Evolutionary conservation across 2,329 filamentous ascomycete species (phyloP).

Genomic region (Dothiorella sarmentorum): DNA sequence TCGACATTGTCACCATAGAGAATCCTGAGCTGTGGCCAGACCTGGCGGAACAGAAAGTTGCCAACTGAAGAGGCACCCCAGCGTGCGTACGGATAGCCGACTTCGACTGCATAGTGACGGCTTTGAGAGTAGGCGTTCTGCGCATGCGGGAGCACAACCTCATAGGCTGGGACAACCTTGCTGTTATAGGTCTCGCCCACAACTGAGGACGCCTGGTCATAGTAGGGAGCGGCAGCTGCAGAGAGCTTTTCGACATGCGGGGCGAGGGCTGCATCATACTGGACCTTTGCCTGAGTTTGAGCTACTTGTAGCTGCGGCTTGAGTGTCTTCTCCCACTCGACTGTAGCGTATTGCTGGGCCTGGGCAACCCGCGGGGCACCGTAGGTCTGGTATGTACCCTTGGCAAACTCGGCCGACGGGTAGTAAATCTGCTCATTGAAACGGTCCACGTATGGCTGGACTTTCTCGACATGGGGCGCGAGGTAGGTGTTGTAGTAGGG

Average conservation of each 20-base stretch:
- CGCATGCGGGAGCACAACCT: constrained; percentile 69
- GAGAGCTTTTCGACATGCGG: constrained; percentile 68
- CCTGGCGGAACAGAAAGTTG: constrained; percentile 67
- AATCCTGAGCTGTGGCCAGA: constrained; percentile 77
- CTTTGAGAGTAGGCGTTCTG: constrained; percentile 64
- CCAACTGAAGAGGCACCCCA: constrained; percentile 68
- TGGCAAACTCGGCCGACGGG: constrained; percentile 64
- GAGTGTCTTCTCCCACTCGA: constrained; percentile 75
- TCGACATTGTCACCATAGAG: constrained; percentile 91
- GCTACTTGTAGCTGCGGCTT: constrained; percentile 70
- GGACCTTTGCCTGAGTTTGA: constrained; percentile 56
- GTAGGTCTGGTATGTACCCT: constrained; percentile 61
- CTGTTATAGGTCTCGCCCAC: constrained; percentile 67
- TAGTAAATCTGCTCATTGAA: constrained; percentile 61
- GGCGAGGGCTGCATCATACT: constrained; percentile 69
- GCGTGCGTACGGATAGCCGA: constrained; percentile 67
- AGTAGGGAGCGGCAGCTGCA: constrained; percentile 66
- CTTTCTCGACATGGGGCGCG: constrained; percentile 74
- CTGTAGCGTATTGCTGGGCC: constrained; percentile 61
- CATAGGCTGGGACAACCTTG: constrained; percentile 72
- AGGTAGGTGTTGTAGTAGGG: constrained; percentile 86
- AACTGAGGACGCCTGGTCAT: constrained; percentile 60
- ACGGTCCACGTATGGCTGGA: constrained; percentile 65
- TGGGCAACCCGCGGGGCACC: constrained; percentile 70
- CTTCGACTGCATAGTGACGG: constrained; percentile 64